Evolutionary conservation across 805 yeast species (phyloP), one percentile per base, ranked within the genome.

Genomic region (Wickerhamiella dianesei): DNA sequence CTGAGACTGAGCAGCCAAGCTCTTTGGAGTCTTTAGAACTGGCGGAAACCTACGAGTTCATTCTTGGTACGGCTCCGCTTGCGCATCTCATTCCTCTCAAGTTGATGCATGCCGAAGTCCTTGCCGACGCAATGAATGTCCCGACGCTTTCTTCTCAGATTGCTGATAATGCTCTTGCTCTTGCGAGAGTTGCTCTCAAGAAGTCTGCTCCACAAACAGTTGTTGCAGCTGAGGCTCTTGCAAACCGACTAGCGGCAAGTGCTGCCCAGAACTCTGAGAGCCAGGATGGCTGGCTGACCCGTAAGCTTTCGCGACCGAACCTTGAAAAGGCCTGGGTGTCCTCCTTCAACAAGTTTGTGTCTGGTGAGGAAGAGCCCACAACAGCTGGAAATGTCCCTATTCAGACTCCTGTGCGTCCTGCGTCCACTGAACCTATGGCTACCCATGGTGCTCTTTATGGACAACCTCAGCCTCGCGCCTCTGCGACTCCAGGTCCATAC

Each of bases 321-420:
- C 68, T 85, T 45, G 94, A 87, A 55, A 81, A 77, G 59, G 80
- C 86, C 46, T 85, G 95, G 95, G 89, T 92, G 9, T 88, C 82
- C 40, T 76, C 83, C 3, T 77, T 82, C 58, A 79, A 75, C 59
- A 79, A 78, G 60, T 78, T 80, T 62, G 87, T 89, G 48, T 80
- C 94, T 37, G 96, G 95, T 1, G 96, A 89, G 43, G 94, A 82
- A 35, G 67, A 47, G 13, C 20, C 46, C 12, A 44, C 45, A 9
- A 41, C 44, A 17, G 48, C 16, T 16, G 29, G 19, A 21, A 40
- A 41, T 14, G 14, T 6, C n/a, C 40, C 25, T 13, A 16, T n/a
- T 6, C 21, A n/a, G 17, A 4, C 41, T 5, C 45, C 40, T 14
- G 4, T 8, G 5, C 9, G 43, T 32, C 21, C 45, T 6, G 17